Evolutionary conservation across 2,329 filamentous ascomycete genomes (phyloP), one percentile per base, ranked within the genome.

Genomic region (Ophiosphaerella herpotricha): DNA sequence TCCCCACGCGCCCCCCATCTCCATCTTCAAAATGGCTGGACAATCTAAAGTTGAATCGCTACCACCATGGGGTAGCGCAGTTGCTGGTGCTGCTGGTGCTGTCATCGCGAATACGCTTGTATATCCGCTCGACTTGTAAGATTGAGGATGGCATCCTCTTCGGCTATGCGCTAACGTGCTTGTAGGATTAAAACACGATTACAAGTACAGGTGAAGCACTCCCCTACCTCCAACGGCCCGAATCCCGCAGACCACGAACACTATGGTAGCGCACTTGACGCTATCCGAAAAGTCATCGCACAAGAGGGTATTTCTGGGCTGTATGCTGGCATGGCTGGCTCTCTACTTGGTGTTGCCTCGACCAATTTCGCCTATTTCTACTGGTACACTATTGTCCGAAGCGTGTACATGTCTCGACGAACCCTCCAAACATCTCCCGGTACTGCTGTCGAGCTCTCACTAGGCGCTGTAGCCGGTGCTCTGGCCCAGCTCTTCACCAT

Each of bases 331-430:
- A 92, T 99, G 72, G 82, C 85, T 52, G 92, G 93, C 43, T 86
- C 92, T 4, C 80, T 99, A 14, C 78, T 97, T 43, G 94, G 94
- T 46, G 94, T 99, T 32, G 93, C 91, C 1, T 97, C 92, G 23
- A 97, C 93, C 44, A 99, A 99, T 75, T 99, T 99, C 72, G 94
- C 94, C 66, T 99, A 99, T 77, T 99, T 99, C 74, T 99, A 99
- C 78, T 97, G 93, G 92, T 97, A 97, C 74, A 93, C 91, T 5
- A 77, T 94, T 24, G 90, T 97, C 29, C 86, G 94, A 56, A 85
- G 85, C 13, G 75, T 96, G 16, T 97, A 97, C 73, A 75, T 90
- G 59, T 75, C 78, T 14, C 81, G 80, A 21, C 77, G 76, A 60
- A 83, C 82, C 59, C 77, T 83, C 35, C 73, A 81, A 54, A 83